Base-by-base conservation (phyloP, 2,329 filamentous ascomycete genomes). In the Harringtonia aguacate region DNA sequence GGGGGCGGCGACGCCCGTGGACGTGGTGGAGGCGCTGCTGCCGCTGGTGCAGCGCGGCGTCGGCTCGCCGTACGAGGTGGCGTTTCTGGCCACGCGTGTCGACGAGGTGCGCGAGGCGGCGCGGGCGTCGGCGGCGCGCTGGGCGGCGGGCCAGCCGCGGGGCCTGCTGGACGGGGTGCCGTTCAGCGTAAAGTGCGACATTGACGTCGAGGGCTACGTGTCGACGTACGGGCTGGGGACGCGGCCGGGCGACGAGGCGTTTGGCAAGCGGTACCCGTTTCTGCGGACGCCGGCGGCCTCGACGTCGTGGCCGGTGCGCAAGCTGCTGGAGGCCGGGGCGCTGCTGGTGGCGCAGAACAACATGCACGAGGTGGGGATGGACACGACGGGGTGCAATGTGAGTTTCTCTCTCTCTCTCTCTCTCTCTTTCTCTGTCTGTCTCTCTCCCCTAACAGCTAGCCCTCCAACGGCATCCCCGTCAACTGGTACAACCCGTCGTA, bases 111-210 rank as follows among this genome's bases (percentile, higher is more conserved):
- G 79, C 5, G 72, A 73, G 30, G 81, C 86, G 1, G 87, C 88
- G 0, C 72, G 72, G 52, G 83, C 75, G 8, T 92, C 86, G 1
- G 84, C 86, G 0, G 68, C 75, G 56, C 71, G 88, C 37, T 94
- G 84, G 61, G 75, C 77, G 46, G 66, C 71, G 15, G 83, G 84
- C 0, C 71, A 72, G 48, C 72, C 79, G 1, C 60, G 87, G 15
- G 72, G 85, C 13, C 65, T 85, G 6, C 66, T 94, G 8, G 88
- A 95, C 55, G 88, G 88, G 13, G 77, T 94, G 1, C 88, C 87
- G 0, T 75, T 94, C 39, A 84, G 81, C 0, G 76, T 92, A 53
- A 94, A 95, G 63, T 87, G 94, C 56, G 86, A 94, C 55, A 72
- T 81, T 15, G 72, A 82, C 50, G 67, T 88, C 28, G 70, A 77